A percentile compares a stretch with the other conserved stretches of the same genome.
phyloP scores from a whole-genome alignment of 2,329 filamentous ascomycete genomes.

The Ceratocystis ficicola region DNA sequence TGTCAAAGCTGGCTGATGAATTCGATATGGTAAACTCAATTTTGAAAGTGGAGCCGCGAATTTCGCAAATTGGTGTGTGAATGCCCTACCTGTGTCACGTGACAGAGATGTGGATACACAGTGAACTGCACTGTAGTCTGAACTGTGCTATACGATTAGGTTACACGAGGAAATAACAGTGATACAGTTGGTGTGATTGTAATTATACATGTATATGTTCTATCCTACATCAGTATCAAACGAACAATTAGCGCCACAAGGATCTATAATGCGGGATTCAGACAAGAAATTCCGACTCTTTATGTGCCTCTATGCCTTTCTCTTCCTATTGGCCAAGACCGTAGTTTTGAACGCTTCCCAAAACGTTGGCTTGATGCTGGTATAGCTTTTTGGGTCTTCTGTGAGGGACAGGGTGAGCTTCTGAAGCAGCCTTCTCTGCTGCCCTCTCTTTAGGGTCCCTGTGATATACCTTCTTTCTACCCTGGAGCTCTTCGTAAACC shows the following conservation, averaged over 20 bases:
- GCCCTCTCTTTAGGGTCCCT: constrained; percentile 25
- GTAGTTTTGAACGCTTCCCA: constrained; percentile 32
- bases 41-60: not conserved
- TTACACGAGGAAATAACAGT: not conserved
- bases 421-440: constrained; percentile 29
- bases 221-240: constrained; percentile 20
- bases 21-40: constrained; percentile 15
- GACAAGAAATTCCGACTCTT: constrained; percentile 6
- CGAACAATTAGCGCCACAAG: not conserved
- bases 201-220: constrained; percentile 21
- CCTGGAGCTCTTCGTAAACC: constrained; percentile 37
- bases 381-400: constrained; percentile 5
- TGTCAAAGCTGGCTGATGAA: not conserved
- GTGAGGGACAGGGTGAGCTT: not conserved
- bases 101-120: not conserved
- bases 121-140: not conserved
- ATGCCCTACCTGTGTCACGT: constrained; percentile 17
- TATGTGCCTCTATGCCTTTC: not conserved
- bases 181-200: not conserved
- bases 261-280: not conserved
- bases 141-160: not conserved
- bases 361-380: constrained; percentile 22
- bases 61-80: constrained; percentile 13
- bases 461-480: constrained; percentile 30
- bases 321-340: constrained; percentile 27